phyloP scores from a whole-genome alignment of 768 basidiomycete genomes.

The Arthromyces matolae region DNA sequence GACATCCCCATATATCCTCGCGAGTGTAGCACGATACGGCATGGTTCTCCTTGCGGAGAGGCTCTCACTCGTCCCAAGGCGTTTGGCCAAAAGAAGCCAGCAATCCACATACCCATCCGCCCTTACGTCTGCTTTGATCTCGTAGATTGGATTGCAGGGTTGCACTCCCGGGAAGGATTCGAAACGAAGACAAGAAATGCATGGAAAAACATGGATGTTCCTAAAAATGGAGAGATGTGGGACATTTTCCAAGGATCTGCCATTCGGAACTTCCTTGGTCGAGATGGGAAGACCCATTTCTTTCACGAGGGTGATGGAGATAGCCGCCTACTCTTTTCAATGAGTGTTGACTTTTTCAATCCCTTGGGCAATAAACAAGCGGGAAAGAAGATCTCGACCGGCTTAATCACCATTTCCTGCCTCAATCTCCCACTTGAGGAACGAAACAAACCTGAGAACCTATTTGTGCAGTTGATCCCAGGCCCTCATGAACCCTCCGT shows the following conservation, averaged over 20 bases:
- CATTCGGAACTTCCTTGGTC: too few relatives aligned
- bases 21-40: constrained; percentile 11
- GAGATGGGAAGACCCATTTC: too few relatives aligned
- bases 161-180: constrained; percentile 20
- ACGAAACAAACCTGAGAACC: constrained; percentile 29
- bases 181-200: constrained; percentile 20
- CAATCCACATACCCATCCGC: constrained; percentile 16
- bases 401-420: too few relatives aligned
- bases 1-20: constrained; percentile 4
- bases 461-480: constrained; percentile 30
- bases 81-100: neutral
- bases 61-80: neutral
- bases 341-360: too few relatives aligned
- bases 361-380: too few relatives aligned
- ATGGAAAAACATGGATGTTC: constrained; percentile 13
- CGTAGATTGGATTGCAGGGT: constrained; percentile 23
- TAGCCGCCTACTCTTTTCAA: too few relatives aligned
- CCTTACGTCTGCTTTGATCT: constrained; percentile 21
- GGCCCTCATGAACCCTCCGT: constrained; percentile 29
- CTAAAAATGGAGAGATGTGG: too few relatives aligned
- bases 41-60: constrained; percentile 8
- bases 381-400: too few relatives aligned
- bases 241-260: too few relatives aligned
- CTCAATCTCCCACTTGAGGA: constrained; percentile 16
- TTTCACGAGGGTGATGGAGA: too few relatives aligned